Conservation (phyloP, 495 filamentous ascomycete species). For the Clohesyomyces aquaticus region DNA sequence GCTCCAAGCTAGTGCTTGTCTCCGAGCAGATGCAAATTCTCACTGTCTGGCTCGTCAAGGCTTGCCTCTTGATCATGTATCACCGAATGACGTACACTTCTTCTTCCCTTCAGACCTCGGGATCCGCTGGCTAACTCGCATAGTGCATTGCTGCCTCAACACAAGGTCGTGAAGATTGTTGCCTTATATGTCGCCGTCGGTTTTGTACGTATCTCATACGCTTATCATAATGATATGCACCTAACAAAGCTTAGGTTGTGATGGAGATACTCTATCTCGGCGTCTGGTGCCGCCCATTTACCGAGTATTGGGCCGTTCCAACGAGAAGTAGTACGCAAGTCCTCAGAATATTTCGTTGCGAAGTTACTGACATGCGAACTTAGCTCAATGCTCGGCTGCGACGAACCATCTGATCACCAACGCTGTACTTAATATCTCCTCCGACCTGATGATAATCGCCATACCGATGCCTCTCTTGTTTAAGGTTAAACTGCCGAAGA, state of each 20-base stretch:
- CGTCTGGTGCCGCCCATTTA: conserved; percentile 67
- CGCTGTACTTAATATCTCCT: conserved; percentile 67
- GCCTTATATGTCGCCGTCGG: conserved; percentile 57
- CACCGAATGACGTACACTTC: conserved; percentile 54
- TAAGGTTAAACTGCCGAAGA: conserved; percentile 54
- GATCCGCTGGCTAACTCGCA: conserved; percentile 1
- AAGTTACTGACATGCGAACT: conserved; percentile 43
- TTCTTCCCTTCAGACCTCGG: neutral
- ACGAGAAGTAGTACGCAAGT: conserved; percentile 14
- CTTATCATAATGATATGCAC: neutral
- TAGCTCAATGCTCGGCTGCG: conserved; percentile 47
- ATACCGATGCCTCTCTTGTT: conserved; percentile 65
- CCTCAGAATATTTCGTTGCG: neutral
- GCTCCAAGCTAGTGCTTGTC: conserved; percentile 60
- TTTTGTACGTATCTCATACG: conserved; percentile 46
- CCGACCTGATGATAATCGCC: conserved; percentile 63
- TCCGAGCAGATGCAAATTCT: conserved; percentile 54
- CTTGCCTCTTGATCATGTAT: conserved; percentile 59
- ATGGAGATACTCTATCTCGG: conserved; percentile 65
- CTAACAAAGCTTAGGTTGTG: conserved; percentile 36
- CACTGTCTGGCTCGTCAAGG: conserved; percentile 58
- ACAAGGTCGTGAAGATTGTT: conserved; percentile 57
- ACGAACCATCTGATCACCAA: conserved; percentile 65
- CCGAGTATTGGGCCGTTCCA: conserved; percentile 60
- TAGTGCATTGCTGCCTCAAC: conserved; percentile 49